phyloP scores from a whole-genome alignment of 768 basidiomycete genomes.

The Psilocybe tampanensis region DNA sequence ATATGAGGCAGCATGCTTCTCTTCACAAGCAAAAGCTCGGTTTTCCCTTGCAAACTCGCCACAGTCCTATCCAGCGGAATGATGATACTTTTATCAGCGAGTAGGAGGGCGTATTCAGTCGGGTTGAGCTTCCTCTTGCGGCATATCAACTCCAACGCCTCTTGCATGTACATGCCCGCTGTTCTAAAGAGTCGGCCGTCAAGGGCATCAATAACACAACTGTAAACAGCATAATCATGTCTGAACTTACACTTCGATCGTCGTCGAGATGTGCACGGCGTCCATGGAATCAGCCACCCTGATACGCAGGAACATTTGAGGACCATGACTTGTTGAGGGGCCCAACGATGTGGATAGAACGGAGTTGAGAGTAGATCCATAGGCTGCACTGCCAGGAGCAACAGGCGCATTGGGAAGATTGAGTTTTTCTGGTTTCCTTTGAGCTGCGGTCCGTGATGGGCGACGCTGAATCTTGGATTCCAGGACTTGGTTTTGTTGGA shows the following conservation, averaged over 20 bases:
- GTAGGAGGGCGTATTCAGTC: slow-evolving; percentile 82
- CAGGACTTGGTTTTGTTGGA: slow-evolving; percentile 77
- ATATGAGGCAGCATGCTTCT: slow-evolving; percentile 73
- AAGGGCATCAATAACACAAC: background rate
- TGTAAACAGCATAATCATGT: background rate
- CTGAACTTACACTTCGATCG: slow-evolving; percentile 83
- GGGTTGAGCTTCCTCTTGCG: slow-evolving; percentile 68
- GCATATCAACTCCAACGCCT: slow-evolving; percentile 87
- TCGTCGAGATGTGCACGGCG: slow-evolving; percentile 84
- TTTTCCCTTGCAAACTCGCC: slow-evolving; percentile 89
- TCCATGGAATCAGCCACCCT: slow-evolving; percentile 81
- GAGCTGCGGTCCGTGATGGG: slow-evolving; percentile 68
- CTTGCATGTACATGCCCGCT: slow-evolving; percentile 96
- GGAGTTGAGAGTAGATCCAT: slow-evolving; percentile 45
- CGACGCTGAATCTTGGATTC: slow-evolving; percentile 83
- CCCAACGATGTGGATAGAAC: slow-evolving; percentile 68
- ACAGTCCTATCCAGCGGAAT: slow-evolving; percentile 95
- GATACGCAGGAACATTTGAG: slow-evolving; percentile 82
- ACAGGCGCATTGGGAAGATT: slow-evolving; percentile 39
- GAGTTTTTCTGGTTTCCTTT: slow-evolving; percentile 59
- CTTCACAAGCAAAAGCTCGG: slow-evolving; percentile 81
- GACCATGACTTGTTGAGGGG: slow-evolving; percentile 73
- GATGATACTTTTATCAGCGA: slow-evolving; percentile 69
- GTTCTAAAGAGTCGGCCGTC: slow-evolving; percentile 46
- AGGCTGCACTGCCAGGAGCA: slow-evolving; percentile 47